Base-by-base conservation (phyloP, 306 rosid species). In the Pterocarpus macrocarpus region DNA sequence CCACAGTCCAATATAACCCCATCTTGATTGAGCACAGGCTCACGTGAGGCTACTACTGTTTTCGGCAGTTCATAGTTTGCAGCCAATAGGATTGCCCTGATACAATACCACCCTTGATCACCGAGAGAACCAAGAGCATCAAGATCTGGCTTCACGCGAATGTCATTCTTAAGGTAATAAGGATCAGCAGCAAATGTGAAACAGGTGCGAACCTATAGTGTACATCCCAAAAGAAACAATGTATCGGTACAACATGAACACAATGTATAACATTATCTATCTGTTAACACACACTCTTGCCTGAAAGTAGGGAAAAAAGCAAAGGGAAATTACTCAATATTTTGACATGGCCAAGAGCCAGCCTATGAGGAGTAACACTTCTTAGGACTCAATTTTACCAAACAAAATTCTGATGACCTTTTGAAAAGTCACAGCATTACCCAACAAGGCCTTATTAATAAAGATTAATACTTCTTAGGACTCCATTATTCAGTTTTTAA, bases 1-100 rank as follows among this genome's bases (percentile, higher is more conserved):
- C 92, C 92, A 69, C 97, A 89, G 10, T 93, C 84, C 58, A 93
- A 58, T 78, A 89, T 86, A 64, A 93, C 95, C 13, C 92, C 92
- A 0, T 73, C 83, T 65, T 89, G 86, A 13, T 93, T 91, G 0
- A 69, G 82, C 30, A 77, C 76, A 34, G 80, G 83, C 56, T 41
- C 65, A 7, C 34, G 78, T 7, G 50, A 71, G 30, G 87, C 87
- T 68, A 74, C 6, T 1, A 62, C 87, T 39, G 38, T 58, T 52
- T 69, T 80, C 0, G 87, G 87, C n/a, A 84, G 56, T 62, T 84
- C 75, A 33, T 38, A 84, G 78, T 84, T 69, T 22, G 81, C 84
- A 39, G 78, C 78, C 56, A 68, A 84, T 3, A 84, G 78, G 64
- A 74, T 84, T 49, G 84, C 84, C 35, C 78, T 68, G 2, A 69